These are phyloP conservation scores for Buxus sempervirens DNA, from an alignment of 164 flowering plant genomes.

Conservation along the genomic window DNA sequence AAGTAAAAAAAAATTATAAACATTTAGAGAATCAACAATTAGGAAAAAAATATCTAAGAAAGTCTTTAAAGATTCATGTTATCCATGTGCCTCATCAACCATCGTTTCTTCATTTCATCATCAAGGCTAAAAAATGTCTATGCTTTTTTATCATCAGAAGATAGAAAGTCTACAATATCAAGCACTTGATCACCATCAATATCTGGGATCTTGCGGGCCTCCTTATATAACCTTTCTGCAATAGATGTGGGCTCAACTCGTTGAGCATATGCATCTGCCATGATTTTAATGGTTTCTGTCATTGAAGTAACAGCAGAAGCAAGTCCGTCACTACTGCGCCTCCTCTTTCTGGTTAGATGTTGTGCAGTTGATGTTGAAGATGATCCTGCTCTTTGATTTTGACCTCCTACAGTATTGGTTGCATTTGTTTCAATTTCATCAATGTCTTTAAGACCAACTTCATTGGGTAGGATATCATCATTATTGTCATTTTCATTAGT, in stretches of 20 bases:
- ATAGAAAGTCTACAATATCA: not conserved
- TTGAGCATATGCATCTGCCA: not conserved
- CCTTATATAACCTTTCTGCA: not conserved
- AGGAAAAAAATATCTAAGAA: too few species aligned
- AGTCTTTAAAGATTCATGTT: too few species aligned
- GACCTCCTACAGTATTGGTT: not conserved
- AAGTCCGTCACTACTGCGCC: not conserved
- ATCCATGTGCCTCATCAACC: not conserved
- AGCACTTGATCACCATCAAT: not conserved
- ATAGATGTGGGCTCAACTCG: not conserved
- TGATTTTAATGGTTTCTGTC: not conserved
- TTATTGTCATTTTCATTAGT: too few species aligned
- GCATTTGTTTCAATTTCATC: not conserved
- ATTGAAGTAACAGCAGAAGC: not conserved
- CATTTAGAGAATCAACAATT: too few species aligned
- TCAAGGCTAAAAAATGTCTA: not conserved
- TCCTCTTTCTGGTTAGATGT: not conserved
- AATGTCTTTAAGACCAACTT: not conserved
- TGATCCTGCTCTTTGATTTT: not conserved
- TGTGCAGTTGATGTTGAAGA: not conserved
- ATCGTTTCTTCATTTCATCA: not conserved
- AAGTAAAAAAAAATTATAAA: too few species aligned
- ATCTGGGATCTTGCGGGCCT: not conserved
- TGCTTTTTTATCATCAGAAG: not conserved
- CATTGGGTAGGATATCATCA: too few species aligned